Percentiles rank a stretch among this genome's conserved stretches.
phyloP scores from a whole-genome alignment of 2,329 filamentous ascomycete genomes.

The Davidsoniella virescens region DNA sequence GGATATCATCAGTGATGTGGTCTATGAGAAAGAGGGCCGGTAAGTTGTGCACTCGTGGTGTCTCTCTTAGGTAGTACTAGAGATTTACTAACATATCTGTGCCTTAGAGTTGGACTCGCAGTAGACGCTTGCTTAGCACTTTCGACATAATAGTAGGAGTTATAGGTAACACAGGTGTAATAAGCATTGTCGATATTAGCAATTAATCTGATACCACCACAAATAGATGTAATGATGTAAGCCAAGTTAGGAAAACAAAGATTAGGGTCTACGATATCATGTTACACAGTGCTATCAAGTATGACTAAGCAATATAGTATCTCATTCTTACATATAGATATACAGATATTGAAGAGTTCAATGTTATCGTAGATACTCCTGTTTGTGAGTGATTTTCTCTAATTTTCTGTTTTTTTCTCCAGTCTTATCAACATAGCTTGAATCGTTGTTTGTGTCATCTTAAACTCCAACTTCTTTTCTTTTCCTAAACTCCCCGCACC shows the following conservation, averaged over 20 bases:
- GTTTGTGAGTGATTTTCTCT: too few relatives aligned
- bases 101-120: conserved; percentile 57
- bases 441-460: too few relatives aligned
- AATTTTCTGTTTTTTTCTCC: too few relatives aligned
- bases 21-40: conserved; percentile 88
- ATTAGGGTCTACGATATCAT: neutral
- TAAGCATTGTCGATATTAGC: neutral
- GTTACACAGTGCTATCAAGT: too few relatives aligned
- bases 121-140: conserved; percentile 73
- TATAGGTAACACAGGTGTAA: neutral
- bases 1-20: conserved; percentile 92
- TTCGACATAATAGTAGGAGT: conserved; percentile 23
- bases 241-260: neutral
- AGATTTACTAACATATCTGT: conserved; percentile 15
- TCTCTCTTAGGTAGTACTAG: conserved; percentile 6
- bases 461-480: too few relatives aligned
- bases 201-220: neutral
- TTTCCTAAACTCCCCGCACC: too few relatives aligned
- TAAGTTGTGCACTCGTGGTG: conserved; percentile 29
- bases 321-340: too few relatives aligned
- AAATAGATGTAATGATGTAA: neutral
- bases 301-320: too few relatives aligned
- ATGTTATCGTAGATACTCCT: too few relatives aligned
- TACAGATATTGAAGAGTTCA: too few relatives aligned
- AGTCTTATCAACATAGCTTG: too few relatives aligned